Base-by-base conservation (phyloP, 139 green algal species). In the Closterium sp. region DNA sequence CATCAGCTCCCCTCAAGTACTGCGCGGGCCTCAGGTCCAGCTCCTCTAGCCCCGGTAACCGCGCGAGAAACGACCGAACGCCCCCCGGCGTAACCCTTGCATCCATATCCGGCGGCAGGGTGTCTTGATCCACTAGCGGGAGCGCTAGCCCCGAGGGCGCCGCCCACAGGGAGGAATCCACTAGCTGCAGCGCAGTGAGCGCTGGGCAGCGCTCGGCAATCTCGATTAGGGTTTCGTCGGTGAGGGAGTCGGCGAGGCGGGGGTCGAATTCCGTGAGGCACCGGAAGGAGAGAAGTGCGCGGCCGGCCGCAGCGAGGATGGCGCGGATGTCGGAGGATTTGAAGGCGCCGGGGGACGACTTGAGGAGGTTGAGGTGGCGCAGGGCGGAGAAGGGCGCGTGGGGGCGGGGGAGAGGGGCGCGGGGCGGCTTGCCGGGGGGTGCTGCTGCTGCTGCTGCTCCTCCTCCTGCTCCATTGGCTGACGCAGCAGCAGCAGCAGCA, bases 251-350 rank as follows among this genome's bases (percentile, higher is more conserved):
- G 19, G 21, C 12, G 55, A 91, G 81, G 33, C 33, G 87, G 10
- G 87, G 32, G 55, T 91, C 87, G 32, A 87, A 87, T n/a, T 91
- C 28, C 32, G 25, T 32, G 19, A 91, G 33, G 35, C 87, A 91
- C 32, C 81, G 87, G 33, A 91, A 83, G 55, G 55, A 76, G 55
- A 76, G 55, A 19, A 76, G 55, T 16, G 55, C 25, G 55, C 55
- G 55, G 12, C 55, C 55, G 0, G 55, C 55, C 16, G 55, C 12
- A 76, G 55, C 0, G 55, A 76, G 55, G 12, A 76, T 76, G 9
- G 55, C 5, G 55, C 55, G 55, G 55, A 76, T 3, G 55, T 76
- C 16, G 23, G 55, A 76, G 2, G 55, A 16, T 76, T 76, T 76
- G 16, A 76, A 76, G 12, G 55, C 55, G 55, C 55, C 55, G 55